Evolutionary conservation across 768 basidiomycete genomes (phyloP).

Genomic region (Steccherinum ochraceum): DNA sequence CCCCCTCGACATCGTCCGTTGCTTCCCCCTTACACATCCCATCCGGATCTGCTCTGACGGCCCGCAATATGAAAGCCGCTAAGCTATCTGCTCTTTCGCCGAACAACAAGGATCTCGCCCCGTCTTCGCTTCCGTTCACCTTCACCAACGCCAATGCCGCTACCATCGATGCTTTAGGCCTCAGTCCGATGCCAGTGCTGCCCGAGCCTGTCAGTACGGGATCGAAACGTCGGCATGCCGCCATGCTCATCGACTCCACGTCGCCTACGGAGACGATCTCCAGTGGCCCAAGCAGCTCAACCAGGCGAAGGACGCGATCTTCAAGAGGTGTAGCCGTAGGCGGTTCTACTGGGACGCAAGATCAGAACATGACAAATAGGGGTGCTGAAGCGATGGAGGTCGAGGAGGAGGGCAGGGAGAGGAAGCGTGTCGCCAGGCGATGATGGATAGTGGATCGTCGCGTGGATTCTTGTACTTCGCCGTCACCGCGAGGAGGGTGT

Average conservation of each 20-base stretch:
- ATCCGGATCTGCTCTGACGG: not conserved
- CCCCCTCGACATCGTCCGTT: slow-evolving; percentile 13
- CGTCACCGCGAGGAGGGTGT: too few relatives aligned
- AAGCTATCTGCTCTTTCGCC: slow-evolving; percentile 14
- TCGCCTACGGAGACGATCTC: slow-evolving; percentile 24
- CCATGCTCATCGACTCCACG: slow-evolving; percentile 66
- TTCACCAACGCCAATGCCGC: slow-evolving; percentile 21
- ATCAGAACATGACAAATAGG: slow-evolving; percentile 23
- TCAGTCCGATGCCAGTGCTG: slow-evolving; percentile 2
- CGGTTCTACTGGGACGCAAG: slow-evolving; percentile 19
- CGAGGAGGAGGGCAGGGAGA: slow-evolving; percentile 67
- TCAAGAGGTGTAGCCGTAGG: slow-evolving; percentile 30
- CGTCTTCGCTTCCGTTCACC: slow-evolving; percentile 17
- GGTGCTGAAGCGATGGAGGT: slow-evolving; percentile 55
- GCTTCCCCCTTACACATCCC: slow-evolving; percentile 4
- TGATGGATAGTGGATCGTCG: slow-evolving; percentile 23
- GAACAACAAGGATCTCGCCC: slow-evolving; percentile 15
- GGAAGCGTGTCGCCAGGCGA: slow-evolving; percentile 67
- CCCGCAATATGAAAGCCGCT: not conserved
- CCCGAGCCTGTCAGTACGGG: slow-evolving; percentile 30
- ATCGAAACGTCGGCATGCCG: slow-evolving; percentile 68
- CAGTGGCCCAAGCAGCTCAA: slow-evolving; percentile 20
- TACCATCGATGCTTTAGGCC: slow-evolving; percentile 11
- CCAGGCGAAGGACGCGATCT: slow-evolving; percentile 47
- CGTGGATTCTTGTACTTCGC: not conserved